Evolutionary conservation across 164 flowering plant species (phyloP).

Genomic region (Nelumbo lutea): DNA sequence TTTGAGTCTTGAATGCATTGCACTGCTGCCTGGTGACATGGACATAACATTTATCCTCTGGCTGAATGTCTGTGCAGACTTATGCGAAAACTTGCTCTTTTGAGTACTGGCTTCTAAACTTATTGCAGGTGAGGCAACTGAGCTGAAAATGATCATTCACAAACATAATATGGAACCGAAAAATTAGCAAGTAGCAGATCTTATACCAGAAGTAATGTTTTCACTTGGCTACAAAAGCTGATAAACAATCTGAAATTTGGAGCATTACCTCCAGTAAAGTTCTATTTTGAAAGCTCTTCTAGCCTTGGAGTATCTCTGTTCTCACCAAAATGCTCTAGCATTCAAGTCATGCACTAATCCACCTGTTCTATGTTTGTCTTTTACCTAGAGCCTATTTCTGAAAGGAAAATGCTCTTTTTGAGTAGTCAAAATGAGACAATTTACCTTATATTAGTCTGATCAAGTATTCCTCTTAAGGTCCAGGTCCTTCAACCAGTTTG

Average conservation of each 20-base stretch:
- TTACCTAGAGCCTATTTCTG: background rate
- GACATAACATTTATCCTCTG: background rate
- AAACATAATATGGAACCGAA: no score
- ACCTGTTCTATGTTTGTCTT: background rate
- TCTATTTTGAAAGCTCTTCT: no score
- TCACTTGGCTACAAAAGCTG: no score
- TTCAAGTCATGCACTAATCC: background rate
- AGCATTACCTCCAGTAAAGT: no score
- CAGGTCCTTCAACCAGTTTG: background rate
- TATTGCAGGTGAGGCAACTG: constrained; percentile 44
- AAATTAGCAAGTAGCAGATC: no score
- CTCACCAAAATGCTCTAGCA: background rate
- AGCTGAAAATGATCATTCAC: background rate
- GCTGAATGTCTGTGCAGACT: constrained; percentile 37
- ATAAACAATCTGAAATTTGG: no score
- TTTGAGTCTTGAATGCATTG: background rate
- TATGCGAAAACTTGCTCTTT: constrained; percentile 49
- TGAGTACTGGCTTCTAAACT: constrained; percentile 55
- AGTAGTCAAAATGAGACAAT: background rate
- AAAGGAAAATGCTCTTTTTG: background rate
- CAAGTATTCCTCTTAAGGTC: background rate
- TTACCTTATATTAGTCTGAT: background rate
- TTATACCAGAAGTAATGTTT: no score
- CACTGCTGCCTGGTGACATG: background rate
- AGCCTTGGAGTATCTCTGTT: no score